Evolutionary conservation across 768 basidiomycete genomes (phyloP), one percentile per base, ranked within the genome.

Genomic region (Filobasidium wieringae): DNA sequence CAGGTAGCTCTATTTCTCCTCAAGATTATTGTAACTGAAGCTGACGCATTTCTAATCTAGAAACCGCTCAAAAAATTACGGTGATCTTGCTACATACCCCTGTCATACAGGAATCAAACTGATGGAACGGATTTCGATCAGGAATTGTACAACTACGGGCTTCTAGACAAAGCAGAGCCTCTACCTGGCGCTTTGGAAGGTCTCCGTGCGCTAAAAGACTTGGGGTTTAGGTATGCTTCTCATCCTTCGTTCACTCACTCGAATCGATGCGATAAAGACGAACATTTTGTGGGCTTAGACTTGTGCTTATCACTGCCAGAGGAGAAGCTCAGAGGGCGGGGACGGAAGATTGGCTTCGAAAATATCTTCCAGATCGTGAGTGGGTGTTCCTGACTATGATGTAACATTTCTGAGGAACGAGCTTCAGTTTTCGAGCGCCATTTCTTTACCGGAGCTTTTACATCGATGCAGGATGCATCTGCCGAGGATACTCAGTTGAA

Each of bases 301-400:
- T 89, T 49, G 78, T 86, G 55, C 80, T 88, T 61, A 80, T 89
- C 50, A 89, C 87, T 8, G 85, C 87, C n/a, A 77, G 87, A 62
- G 76, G 77, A 26, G 74, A 79, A 55, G 77, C 79, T 33, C 73
- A 79, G 53, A 77, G 80, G 14, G 79, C 80, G 45, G 75, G 79
- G 43, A 86, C 81, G 55, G 81, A 82, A 78, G 74, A 77, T 39
- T 88, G 87, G 86, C 72, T 84, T 11, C 77, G 82, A 32, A 75
- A 77, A 57, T 77, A 86, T 69, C 84, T 84, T 64, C 82, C 84
- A 30, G 84, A 81, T 78, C 61, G 62, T 76, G 64, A 33, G 58
- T 61, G 8, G 41, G 26, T 17, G 8, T 26, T 32, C 15, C 47
- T 41, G 26, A 50, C 40, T 19, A n/a, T 22, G 36, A 14, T 12